Base-by-base conservation (phyloP, 1,284 basidiomycete species). In the Irpex rosettiformis region DNA sequence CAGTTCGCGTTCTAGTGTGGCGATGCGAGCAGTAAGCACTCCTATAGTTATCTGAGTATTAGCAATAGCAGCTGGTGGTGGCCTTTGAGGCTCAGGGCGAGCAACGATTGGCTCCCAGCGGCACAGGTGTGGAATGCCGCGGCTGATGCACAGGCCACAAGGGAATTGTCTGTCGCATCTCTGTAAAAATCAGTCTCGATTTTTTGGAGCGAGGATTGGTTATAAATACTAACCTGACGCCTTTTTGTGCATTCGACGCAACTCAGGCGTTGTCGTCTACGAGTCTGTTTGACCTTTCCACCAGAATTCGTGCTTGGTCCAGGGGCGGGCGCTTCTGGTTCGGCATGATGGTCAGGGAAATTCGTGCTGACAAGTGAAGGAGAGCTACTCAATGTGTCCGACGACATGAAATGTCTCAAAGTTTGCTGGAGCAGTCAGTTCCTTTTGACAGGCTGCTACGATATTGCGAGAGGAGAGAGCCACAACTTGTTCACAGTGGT, bases 221-320 rank as follows among this genome's bases (percentile, higher is more conserved):
- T 42, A 42, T 25, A 18, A 22, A 13, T 24, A 54, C 73, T 61
- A 63, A 80, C 81, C 73, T 82, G 81, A 58, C 81, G 71, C 54
- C 81, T 72, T 65, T 81, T 81, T 1, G 82, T 80, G 64, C 81
- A 83, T 65, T 82, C 81, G 8, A 82, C 78, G 62, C 82, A 83
- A 65, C 79, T 81, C 37, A 82, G 69, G 49, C 80, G 74, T 53
- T 70, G 67, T 37, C 69, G 59, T 25, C 64, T 53, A 13, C 69
- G 57, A 11, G 66, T 69, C 57, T 67, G 68, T 54, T 70, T 70
- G 49, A 62, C 63, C 57, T 68, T 69, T 21, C 68, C 68, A 3
- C 61, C 63, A 21, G 45, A 21, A n/a, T 10, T 47, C 18, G 18
- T n/a, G 18, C 18, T 10, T 11, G 21, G 8, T 8, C n/a, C 33